A percentile compares a stretch with the other conserved stretches of the same genome.
Conservation (phyloP, 2,329 filamentous ascomycete species). For the Neonectria faginata region DNA sequence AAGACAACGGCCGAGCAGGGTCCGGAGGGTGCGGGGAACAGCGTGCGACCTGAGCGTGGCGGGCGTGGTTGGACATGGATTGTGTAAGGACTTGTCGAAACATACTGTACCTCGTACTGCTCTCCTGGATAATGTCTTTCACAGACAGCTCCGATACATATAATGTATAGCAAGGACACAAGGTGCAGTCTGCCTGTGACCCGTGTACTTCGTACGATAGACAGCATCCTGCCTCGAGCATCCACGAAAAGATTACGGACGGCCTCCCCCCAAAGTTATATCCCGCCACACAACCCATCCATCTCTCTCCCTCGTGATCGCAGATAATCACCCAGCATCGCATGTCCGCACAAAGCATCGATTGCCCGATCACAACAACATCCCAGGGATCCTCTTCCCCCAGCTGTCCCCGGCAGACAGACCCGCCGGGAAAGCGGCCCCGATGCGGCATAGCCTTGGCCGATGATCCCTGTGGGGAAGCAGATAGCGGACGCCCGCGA, state of each 20-base stretch:
- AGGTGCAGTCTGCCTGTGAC: no score
- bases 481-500: slow-evolving; percentile 13
- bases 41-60: not conserved
- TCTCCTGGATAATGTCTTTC: no score
- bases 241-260: not conserved
- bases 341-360: not conserved
- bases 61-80: not conserved
- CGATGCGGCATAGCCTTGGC: slow-evolving; percentile 14
- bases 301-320: not conserved
- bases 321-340: not conserved
- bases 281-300: not conserved
- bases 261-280: not conserved
- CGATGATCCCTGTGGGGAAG: slow-evolving; percentile 18
- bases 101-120: no score
- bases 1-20: not conserved
- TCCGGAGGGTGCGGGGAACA: not conserved
- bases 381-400: not conserved
- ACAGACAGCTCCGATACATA: no score
- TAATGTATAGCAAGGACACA: no score
- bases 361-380: not conserved
- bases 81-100: not conserved
- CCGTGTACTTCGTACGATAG: no score
- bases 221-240: no score
- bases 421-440: slow-evolving; percentile 23
- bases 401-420: not conserved